These are phyloP conservation scores for Shiraia bambusicola DNA, from an alignment of 2,329 filamentous ascomycete species.

Conservation along the genomic window DNA sequence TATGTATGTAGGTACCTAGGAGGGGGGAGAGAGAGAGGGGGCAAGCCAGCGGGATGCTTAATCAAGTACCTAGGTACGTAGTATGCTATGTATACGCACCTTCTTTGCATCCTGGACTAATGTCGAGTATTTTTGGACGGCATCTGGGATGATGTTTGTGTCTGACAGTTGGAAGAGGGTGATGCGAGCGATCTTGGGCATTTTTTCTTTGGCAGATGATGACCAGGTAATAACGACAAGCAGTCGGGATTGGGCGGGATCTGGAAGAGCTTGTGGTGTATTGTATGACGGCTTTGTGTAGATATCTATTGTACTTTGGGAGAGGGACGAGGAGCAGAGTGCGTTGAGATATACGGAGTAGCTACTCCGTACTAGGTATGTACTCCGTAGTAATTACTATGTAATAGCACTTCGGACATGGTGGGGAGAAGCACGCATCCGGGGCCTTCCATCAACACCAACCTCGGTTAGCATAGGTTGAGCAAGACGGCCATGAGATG, in stretches of 20 bases:
- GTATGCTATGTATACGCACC: conserved; percentile 33
- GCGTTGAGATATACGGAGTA: too few species aligned
- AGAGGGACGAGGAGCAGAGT: too few species aligned
- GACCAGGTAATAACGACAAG: too few species aligned
- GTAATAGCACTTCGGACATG: conserved; percentile 8
- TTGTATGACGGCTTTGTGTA: too few species aligned
- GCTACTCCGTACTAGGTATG: neutral
- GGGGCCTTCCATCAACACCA: conserved; percentile 1
- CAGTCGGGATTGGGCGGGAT: conserved; percentile 4
- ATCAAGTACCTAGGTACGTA: too few species aligned
- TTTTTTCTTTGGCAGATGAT: conserved; percentile 25
- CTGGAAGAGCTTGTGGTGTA: conserved; percentile 3
- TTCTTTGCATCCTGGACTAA: conserved; percentile 38
- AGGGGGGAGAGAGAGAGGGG: neutral
- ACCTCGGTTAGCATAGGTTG: conserved; percentile 23
- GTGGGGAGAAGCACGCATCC: conserved; percentile 29
- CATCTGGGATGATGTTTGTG: conserved; percentile 27
- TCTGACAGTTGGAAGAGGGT: conserved; percentile 44
- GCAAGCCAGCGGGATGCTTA: neutral
- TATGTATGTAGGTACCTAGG: too few species aligned
- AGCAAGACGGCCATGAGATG: conserved; percentile 7
- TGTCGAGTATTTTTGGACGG: conserved; percentile 37
- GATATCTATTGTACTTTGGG: too few species aligned
- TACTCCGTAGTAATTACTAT: neutral
- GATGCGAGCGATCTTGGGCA: conserved; percentile 39